Percentiles rank a stretch among this genome's conserved stretches.
Evolutionary conservation across 352 stramenopile genomes (phyloP).

Genomic region (Phytophthora fragariae): DNA sequence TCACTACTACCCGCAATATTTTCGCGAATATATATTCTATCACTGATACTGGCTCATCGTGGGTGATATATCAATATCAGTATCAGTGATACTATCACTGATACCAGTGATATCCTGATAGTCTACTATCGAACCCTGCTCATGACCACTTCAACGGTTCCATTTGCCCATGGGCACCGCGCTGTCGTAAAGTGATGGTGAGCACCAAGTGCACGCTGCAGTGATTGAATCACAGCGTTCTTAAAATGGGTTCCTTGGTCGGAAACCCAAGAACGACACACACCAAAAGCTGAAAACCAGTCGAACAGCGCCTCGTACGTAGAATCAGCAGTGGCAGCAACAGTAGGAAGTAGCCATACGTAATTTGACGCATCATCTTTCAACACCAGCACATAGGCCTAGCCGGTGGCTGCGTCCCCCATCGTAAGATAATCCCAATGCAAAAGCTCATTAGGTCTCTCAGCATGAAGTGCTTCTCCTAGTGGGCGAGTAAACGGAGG

Average conservation of each 20-base stretch:
- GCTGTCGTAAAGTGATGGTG: constrained; percentile 39
- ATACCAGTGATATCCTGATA: too few relatives aligned
- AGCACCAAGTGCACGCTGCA: constrained; percentile 16
- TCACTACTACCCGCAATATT: too few relatives aligned
- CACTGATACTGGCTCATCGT: too few relatives aligned
- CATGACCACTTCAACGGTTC: constrained; percentile 14
- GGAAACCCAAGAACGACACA: constrained; percentile 32
- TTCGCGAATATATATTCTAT: too few relatives aligned
- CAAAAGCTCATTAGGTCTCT: constrained; percentile 43
- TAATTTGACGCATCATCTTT: constrained; percentile 44
- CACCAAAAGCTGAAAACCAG: constrained; percentile 39
- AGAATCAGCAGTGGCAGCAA: constrained; percentile 2
- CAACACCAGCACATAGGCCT: constrained; percentile 36
- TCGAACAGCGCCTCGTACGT: constrained; percentile 11
- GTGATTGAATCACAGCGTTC: constrained; percentile 28
- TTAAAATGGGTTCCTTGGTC: constrained; percentile 41
- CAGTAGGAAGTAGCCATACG: constrained; percentile 28
- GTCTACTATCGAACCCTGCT: too few relatives aligned
- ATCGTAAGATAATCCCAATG: constrained; percentile 47
- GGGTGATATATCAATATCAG: too few relatives aligned
- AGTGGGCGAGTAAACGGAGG: constrained; percentile 15
- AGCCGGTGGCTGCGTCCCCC: not conserved
- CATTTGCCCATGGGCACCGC: constrained; percentile 41
- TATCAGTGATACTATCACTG: too few relatives aligned
- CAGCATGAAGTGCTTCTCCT: constrained; percentile 30